Evolutionary conservation across 192 early-diverging fungal genomes (phyloP), one percentile per base, ranked within the genome.

Genomic region (Umbelopsis vinacea): DNA sequence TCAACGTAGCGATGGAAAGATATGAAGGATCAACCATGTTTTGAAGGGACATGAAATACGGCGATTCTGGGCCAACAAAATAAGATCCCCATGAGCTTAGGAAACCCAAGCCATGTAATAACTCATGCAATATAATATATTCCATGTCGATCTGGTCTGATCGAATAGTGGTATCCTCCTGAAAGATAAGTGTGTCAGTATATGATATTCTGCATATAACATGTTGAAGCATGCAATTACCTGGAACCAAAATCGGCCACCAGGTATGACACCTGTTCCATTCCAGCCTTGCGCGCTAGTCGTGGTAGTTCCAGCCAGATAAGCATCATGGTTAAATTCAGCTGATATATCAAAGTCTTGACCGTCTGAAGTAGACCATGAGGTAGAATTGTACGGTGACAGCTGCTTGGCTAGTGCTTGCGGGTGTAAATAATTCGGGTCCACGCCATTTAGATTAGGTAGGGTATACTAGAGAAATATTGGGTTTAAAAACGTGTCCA

Each of bases 361-460:
- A 14, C 57, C 57, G 33, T 33, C 29, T 2, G 24, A 11, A 6
- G 57, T 37, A 23, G 70, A 52, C 78, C 78, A 80, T 26, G 53
- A 52, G 2, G 68, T 71, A 1, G 71, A 71, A 38, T 55, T 73
- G n/a, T 67, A 75, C 8, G 71, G 71, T 7, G 69, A 71, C 24
- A 80, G n/a, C 22, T 80, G 78, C 35, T 76, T 80, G 0, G 78
- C 78, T 29, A 80, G 40, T 26, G 78, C 71, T 50, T 80, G 78
- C 3, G 78, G 78, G 54, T 80, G 76, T 2, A 76, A 57, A 45
- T 76, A 73, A 43, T 80, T 80, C 19, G 71, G 43, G 57, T 80
- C 78, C 11, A 70, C 71, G 29, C 73, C 77, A 43, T 74, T 48
- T 50, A 71, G 40, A 52, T 71, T 71, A 11, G 78, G 74, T 26